Evolutionary conservation across 148 eudicot species (phyloP).

Genomic region (Camellia sinensis): DNA sequence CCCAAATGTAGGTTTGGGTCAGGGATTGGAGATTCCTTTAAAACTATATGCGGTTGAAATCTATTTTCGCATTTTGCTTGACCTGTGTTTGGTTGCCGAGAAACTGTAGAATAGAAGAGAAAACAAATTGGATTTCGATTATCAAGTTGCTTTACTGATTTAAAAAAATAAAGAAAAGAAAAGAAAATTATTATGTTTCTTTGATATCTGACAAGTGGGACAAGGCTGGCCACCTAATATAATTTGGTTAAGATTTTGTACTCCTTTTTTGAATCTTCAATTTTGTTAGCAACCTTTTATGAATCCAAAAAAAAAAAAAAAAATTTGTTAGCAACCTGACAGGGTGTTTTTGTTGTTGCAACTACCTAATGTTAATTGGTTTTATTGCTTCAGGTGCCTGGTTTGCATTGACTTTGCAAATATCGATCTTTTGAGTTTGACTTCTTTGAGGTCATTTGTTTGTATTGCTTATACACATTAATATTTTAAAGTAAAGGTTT

Average conservation of each 20-base stretch:
- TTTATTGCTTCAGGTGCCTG: constrained; percentile 7
- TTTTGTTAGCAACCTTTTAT: not conserved
- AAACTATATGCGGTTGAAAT: no score
- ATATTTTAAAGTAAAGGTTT: not conserved
- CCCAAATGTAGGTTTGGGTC: not conserved
- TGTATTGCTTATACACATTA: not conserved
- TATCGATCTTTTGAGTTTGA: constrained; percentile 4
- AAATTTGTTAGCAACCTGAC: not conserved
- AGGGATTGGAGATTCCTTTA: no score
- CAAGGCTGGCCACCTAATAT: not conserved
- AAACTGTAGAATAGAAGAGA: not conserved
- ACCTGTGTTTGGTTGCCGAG: not conserved
- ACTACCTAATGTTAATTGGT: not conserved
- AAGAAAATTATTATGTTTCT: no score
- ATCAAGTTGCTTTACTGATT: not conserved
- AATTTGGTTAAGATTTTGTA: not conserved
- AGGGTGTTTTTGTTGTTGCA: not conserved
- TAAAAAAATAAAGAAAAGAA: no score
- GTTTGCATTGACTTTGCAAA: not conserved
- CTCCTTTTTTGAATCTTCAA: not conserved
- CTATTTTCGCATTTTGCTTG: no score
- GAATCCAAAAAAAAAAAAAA: no score
- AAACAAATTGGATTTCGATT: not conserved
- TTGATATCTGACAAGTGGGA: not conserved
- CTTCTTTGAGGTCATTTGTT: not conserved